Evolutionary conservation across 176 grass and related monocot species (phyloP).

Genomic region (Lolium rigidum): DNA sequence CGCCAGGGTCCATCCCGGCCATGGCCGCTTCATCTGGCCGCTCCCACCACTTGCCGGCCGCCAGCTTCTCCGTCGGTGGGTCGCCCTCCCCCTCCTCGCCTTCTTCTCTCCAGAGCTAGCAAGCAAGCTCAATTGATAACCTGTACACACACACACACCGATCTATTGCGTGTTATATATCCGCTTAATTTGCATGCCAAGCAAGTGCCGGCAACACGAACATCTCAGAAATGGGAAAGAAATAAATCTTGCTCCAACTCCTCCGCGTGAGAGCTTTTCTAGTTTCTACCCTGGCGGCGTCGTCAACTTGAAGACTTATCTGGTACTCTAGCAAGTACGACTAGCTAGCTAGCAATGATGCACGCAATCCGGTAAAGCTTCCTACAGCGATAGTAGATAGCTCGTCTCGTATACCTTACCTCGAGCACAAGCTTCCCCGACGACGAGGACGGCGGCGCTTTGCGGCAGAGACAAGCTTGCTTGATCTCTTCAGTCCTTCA

Average conservation of each 20-base stretch:
- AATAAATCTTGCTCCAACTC: neutral
- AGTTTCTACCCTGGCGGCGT: neutral
- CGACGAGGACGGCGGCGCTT: neutral
- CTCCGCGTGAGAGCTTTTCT: neutral
- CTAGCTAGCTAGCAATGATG: constrained; percentile 23
- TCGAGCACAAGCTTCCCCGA: constrained; percentile 46
- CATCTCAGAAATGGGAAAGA: neutral
- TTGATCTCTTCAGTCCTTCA: neutral
- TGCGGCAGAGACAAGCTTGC: neutral
- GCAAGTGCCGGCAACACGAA: neutral
- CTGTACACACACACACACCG: constrained; percentile 3
- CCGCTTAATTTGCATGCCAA: constrained; percentile 44
- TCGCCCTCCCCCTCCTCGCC: constrained; percentile 38
- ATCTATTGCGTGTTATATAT: neutral
- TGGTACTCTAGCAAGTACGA: neutral
- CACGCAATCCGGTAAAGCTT: constrained; percentile 23
- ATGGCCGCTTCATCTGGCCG: constrained; percentile 72
- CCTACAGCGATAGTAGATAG: neutral
- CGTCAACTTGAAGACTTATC: constrained; percentile 34
- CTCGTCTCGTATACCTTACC: constrained; percentile 40
- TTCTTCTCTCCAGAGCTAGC: neutral
- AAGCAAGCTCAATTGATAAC: neutral
- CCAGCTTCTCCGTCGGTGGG: constrained; percentile 68
- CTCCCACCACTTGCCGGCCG: constrained; percentile 99
- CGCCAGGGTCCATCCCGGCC: constrained; percentile 68